phyloP scores from a whole-genome alignment of 495 filamentous ascomycete species.

The Penicillium dipodomyicola region DNA sequence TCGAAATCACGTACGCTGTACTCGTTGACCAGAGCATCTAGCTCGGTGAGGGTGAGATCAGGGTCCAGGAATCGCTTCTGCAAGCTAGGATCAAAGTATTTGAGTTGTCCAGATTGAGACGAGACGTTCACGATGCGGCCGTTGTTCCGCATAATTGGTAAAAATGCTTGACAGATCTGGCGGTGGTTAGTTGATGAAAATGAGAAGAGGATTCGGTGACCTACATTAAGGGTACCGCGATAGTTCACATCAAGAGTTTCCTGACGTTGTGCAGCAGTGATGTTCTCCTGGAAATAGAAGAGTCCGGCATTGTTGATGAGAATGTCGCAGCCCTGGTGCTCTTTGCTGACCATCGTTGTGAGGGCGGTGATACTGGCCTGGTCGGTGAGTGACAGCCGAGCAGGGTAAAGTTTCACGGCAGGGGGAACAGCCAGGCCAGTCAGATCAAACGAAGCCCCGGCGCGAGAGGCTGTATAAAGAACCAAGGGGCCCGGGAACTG shows the following conservation, averaged over 20 bases:
- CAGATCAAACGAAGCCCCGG: neutral
- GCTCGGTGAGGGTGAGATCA: neutral
- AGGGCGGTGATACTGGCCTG: conserved; percentile 2
- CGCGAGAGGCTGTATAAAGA: conserved; percentile 1
- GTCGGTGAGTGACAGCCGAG: conserved; percentile 1
- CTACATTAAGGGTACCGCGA: conserved; percentile 1
- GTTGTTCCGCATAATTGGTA: conserved; percentile 13
- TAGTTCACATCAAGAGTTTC: conserved; percentile 7
- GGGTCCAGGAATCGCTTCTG: conserved; percentile 4
- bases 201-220: too few species aligned
- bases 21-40: neutral
- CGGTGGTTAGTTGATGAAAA: neutral
- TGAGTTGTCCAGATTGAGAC: conserved; percentile 18
- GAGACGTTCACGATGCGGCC: conserved; percentile 35
- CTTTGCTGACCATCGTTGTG: conserved; percentile 1
- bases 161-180: conserved; percentile 4
- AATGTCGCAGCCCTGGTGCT: neutral
- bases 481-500: neutral
- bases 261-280: neutral
- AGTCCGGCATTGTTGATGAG: conserved; percentile 9
- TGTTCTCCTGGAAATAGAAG: conserved; percentile 2
- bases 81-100: conserved; percentile 14
- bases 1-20: neutral
- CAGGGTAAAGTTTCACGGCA: neutral
- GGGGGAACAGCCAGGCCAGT: neutral